Evolutionary conservation across 108 stramenopile species (phyloP).

Genomic region (Skeletonema marinoi): DNA sequence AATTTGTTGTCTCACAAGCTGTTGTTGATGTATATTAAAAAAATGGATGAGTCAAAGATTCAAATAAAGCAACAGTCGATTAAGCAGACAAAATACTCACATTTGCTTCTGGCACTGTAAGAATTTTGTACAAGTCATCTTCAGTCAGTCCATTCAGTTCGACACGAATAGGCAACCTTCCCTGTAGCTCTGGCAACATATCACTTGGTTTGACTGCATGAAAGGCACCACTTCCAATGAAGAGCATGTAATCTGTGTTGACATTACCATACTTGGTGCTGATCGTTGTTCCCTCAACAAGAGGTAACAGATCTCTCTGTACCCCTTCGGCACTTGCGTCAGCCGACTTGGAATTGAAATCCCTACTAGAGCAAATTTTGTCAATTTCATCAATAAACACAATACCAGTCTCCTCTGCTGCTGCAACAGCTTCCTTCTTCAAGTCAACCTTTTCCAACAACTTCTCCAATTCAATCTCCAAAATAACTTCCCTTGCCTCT

Average conservation of each 20-base stretch:
- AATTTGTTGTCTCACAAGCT: constrained; percentile 91
- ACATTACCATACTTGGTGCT: constrained; percentile 98
- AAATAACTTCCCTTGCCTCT: constrained; percentile 90
- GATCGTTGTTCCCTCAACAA: constrained; percentile 98
- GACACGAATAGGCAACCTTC: constrained; percentile 98
- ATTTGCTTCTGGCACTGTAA: constrained; percentile 98
- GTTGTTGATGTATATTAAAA: background rate
- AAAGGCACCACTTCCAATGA: constrained; percentile 94
- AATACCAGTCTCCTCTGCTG: constrained; percentile 97
- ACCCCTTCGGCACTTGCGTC: constrained; percentile 99
- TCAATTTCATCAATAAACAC: constrained; percentile 99
- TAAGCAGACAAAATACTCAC: constrained; percentile 54
- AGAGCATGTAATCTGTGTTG: constrained; percentile 98
- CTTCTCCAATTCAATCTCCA: constrained; percentile 94
- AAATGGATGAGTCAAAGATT: background rate
- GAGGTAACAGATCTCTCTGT: constrained; percentile 96
- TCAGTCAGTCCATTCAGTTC: constrained; percentile 97
- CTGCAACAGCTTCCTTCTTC: constrained; percentile 91
- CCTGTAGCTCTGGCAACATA: constrained; percentile 97
- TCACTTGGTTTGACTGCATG: constrained; percentile 96
- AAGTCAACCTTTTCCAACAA: constrained; percentile 90
- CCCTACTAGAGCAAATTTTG: constrained; percentile 92
- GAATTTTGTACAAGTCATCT: constrained; percentile 97
- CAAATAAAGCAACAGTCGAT: background rate
- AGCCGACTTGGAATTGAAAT: constrained; percentile 80